Base-by-base conservation (phyloP, 352 stramenopile genomes). In the Vaucheria bursata region DNA sequence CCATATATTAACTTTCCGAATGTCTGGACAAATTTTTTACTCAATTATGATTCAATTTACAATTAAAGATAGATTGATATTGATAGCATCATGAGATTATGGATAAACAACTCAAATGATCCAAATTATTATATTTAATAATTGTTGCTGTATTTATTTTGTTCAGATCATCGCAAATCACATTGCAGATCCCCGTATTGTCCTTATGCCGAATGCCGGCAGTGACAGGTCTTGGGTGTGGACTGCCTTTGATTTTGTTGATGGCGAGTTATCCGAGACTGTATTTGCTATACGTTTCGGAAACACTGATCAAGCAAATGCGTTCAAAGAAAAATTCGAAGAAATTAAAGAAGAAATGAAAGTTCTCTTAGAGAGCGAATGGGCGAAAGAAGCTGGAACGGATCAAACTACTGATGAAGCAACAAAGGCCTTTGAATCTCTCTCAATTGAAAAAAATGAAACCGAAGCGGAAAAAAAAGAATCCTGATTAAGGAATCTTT, bases 181-280 rank as follows among this genome's bases (percentile, higher is more conserved):
- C 88, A 88, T 97, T 39, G 86, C 97, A 7, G 94, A 98, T 88
- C 94, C 94, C 40, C 90, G 94, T 70, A 97, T 97, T 79, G 90
- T 94, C 53, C 87, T 98, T 37, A 90, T 94, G 82, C 92, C 94
- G 12, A 98, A 99, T 88, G 96, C 94, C 71, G 94, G 94, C 79
- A 93, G 85, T 79, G 95, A 99, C 88, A 88, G 94, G 74, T 94
- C 92, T 25, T 98, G 94, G 94, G 94, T 99, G 35, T 99, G 97
- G 91, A 96, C 88, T 80, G 97, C 93, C 85, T 98, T 96, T 88
- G 95, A 99, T 87, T 99, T 97, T 85, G 87, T 92, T 4, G 93
- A 98, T 50, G 94, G 94, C 75, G 88, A 94, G 74, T 87, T 97
- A 80, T 90, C 95, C 86, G 90, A 95, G 82, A 91, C 88, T 8